phyloP scores from a whole-genome alignment of 1,139 yeast genomes.

The Protomyces inundatus region DNA sequence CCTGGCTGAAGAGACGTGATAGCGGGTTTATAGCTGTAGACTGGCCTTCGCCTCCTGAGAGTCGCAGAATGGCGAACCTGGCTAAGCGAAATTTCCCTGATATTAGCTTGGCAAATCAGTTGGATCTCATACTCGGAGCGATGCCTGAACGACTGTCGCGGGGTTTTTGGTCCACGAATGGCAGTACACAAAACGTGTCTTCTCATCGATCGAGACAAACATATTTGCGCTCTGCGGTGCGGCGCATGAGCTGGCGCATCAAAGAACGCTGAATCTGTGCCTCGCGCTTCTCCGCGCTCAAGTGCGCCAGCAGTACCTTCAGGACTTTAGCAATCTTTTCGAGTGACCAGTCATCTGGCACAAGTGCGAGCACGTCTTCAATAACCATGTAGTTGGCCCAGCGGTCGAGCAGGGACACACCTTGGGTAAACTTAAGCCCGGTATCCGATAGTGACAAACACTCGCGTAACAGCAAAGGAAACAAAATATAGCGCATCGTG shows the following conservation, averaged over 20 bases:
- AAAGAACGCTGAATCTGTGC: conserved; percentile 23
- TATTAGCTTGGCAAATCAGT: no score
- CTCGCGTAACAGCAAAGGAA: conserved; percentile 35
- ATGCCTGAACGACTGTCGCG: no score
- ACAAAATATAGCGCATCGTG: conserved; percentile 34
- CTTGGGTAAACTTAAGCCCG: conserved; percentile 34
- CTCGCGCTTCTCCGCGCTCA: conserved; percentile 30
- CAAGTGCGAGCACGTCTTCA: conserved; percentile 34
- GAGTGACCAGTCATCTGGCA: conserved; percentile 41
- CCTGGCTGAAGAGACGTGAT: no score
- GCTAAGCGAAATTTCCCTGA: no score
- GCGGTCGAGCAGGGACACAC: conserved; percentile 36
- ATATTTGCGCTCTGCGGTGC: no score
- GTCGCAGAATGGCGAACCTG: no score
- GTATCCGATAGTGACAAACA: conserved; percentile 35
- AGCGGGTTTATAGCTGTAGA: no score
- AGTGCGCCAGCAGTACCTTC: conserved; percentile 30
- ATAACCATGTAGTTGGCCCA: conserved; percentile 37
- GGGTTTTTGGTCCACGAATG: no score
- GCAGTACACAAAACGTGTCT: no score
- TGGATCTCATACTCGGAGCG: no score
- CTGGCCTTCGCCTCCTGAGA: no score
- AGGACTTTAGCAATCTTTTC: conserved; percentile 37
- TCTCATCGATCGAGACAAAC: no score
- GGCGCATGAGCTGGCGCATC: not conserved